Conservation (phyloP, 2,329 filamentous ascomycete genomes). For the Aphanocladium album region DNA sequence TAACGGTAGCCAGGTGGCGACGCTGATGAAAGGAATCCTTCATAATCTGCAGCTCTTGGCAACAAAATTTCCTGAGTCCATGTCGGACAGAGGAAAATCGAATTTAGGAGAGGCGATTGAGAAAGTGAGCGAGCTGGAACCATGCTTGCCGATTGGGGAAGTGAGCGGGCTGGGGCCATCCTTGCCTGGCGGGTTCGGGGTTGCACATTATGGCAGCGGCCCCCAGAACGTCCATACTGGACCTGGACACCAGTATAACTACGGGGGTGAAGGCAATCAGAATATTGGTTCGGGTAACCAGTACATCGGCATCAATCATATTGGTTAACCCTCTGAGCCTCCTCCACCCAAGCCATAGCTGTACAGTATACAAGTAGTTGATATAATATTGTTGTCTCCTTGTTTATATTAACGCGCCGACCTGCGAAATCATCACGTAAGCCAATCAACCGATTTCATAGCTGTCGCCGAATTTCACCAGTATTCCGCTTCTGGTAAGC, state of each 20-base stretch:
- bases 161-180: neutral
- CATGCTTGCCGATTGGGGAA: neutral
- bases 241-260: neutral
- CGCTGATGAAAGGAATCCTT: constrained; percentile 23
- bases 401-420: too few relatives aligned
- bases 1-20: constrained; percentile 22
- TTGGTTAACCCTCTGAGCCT: neutral
- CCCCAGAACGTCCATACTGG: constrained; percentile 1
- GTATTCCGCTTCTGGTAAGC: too few relatives aligned
- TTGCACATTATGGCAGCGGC: neutral
- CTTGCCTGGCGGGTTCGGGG: neutral
- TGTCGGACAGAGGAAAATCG: constrained; percentile 5
- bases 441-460: too few relatives aligned
- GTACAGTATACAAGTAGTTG: too few relatives aligned
- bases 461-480: too few relatives aligned
- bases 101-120: neutral
- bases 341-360: neutral
- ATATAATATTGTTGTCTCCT: too few relatives aligned
- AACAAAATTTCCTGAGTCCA: constrained; percentile 6
- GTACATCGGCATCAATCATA: constrained; percentile 1
- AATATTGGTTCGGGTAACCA: neutral
- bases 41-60: constrained; percentile 22
- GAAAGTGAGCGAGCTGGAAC: neutral
- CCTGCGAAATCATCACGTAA: too few relatives aligned
- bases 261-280: neutral